Percentiles rank a stretch among this genome's conserved stretches.
phyloP scores from a whole-genome alignment of 2,329 filamentous ascomycete genomes.

The Pezizomycotina sp. region DNA sequence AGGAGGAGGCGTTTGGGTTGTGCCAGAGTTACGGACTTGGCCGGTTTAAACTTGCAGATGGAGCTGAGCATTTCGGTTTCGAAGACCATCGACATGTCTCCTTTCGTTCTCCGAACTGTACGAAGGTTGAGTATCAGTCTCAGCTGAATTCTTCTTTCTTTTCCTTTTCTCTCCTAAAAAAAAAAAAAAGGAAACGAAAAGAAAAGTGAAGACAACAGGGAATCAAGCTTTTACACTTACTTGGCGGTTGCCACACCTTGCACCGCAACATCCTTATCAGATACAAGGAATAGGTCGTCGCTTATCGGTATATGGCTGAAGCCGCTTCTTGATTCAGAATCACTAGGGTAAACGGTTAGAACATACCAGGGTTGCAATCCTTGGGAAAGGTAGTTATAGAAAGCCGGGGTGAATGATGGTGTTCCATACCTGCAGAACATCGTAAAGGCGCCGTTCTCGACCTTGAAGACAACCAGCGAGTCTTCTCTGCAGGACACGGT shows the following conservation, averaged over 20 bases:
- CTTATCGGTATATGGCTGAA: conserved; percentile 20
- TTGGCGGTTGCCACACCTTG: no score
- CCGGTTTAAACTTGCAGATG: conserved; percentile 40
- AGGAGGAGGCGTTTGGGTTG: conserved; percentile 33
- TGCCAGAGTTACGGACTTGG: conserved; percentile 39
- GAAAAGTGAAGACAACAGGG: no score
- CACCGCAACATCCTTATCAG: no score
- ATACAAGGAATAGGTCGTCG: conserved; percentile 16
- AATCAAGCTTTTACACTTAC: no score
- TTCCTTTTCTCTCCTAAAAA: no score
- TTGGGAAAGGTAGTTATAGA: background rate
- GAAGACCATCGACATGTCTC: conserved; percentile 33
- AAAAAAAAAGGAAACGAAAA: no score
- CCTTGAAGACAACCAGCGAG: conserved; percentile 22
- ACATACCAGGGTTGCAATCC: background rate
- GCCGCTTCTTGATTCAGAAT: conserved; percentile 21
- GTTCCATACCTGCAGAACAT: conserved; percentile 20
- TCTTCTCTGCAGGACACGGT: conserved; percentile 21
- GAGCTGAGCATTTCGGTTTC: conserved; percentile 41
- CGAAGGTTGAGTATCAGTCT: conserved; percentile 1
- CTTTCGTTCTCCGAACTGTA: conserved; percentile 17
- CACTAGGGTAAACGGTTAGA: conserved; percentile 14
- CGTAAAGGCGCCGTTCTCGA: conserved; percentile 17
- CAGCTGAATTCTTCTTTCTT: background rate
- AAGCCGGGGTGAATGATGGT: background rate